Evolutionary conservation across 768 basidiomycete genomes (phyloP), one percentile per base, ranked within the genome.

Genomic region (Kwoniella mangroviensis): DNA sequence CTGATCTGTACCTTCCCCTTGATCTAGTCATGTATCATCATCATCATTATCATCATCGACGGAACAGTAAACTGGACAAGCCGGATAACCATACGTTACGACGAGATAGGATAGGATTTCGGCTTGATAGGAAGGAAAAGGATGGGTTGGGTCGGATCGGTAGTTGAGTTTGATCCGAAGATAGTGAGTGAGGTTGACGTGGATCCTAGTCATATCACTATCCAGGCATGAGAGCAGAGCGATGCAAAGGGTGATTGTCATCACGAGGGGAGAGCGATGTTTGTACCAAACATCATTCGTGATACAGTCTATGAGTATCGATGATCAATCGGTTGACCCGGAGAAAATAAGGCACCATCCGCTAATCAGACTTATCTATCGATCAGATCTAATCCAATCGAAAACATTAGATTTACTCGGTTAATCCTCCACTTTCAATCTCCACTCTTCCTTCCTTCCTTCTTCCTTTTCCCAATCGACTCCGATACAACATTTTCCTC

Each of bases 1-100:
- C 21, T n/a, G 10, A 42, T 42, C 41, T 21, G 58, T 60, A 60
- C 58, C 58, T 60, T 45, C 58, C 58, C 58, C 58, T 60, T 60
- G 58, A 60, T 41, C 41, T 60, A 60, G 34, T 6, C n/a, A n/a
- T n/a, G 26, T 15, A 11, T 19, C 6, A 34, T 5, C 6, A 34
- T 34, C 34, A 34, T 34, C 34, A 34, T 34, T 7, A 7, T 34
- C 34, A n/a, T 21, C 12, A 60, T 43, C 34, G 58, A 60, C 58
- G 58, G 58, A 60, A 42, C 10, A 42, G 58, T 41, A 42, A 60
- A 60, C n/a, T 21, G 53, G 19, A 22, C 6, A n/a, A 54, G 53
- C 19, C 13, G 54, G 12, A 24, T n/a, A 11, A 55, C 24, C 56
- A 26, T 49, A 49, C 5, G 13, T 15, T 49, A 17, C 19, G 45